phyloP scores from a whole-genome alignment of 805 yeast species.

The Starmerella bacillaris region DNA sequence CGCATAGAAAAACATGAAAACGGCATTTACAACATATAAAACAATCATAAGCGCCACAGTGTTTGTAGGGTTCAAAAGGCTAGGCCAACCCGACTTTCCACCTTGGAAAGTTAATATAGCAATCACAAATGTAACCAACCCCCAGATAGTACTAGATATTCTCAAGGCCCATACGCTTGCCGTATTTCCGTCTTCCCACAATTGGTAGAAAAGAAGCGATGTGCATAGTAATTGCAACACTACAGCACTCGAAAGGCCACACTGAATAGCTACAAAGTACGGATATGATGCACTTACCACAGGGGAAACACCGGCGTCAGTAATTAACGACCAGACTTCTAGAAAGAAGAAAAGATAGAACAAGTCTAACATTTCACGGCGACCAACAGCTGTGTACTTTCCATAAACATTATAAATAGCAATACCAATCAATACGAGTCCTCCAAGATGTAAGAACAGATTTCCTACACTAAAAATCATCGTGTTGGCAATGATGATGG shows the following conservation, averaged over 20 bases:
- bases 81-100: constrained; percentile 28
- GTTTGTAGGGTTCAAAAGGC: constrained; percentile 30
- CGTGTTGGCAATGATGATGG: constrained; percentile 78
- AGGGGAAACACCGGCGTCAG: constrained; percentile 85
- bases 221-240: constrained; percentile 52
- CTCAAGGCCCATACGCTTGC: constrained; percentile 43
- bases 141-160: constrained; percentile 36
- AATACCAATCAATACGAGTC: constrained; percentile 44
- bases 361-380: constrained; percentile 66
- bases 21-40: constrained; percentile 52
- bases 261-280: constrained; percentile 67
- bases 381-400: constrained; percentile 88
- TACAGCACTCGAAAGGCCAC: constrained; percentile 53
- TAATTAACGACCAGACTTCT: constrained; percentile 49
- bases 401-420: constrained; percentile 61
- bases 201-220: constrained; percentile 68
- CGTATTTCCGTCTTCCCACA: constrained; percentile 87
- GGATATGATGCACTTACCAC: constrained; percentile 61
- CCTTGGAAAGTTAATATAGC: constrained; percentile 53
- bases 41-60: constrained; percentile 57
- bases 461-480: constrained; percentile 77
- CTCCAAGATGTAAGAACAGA: constrained; percentile 67
- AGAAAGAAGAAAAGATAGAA: constrained; percentile 43
- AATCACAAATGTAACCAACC: constrained; percentile 46
- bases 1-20: constrained; percentile 43